These are phyloP conservation scores for Blepharisma stoltei DNA, from an alignment of 73 alveolate species.

Conservation along the genomic window DNA sequence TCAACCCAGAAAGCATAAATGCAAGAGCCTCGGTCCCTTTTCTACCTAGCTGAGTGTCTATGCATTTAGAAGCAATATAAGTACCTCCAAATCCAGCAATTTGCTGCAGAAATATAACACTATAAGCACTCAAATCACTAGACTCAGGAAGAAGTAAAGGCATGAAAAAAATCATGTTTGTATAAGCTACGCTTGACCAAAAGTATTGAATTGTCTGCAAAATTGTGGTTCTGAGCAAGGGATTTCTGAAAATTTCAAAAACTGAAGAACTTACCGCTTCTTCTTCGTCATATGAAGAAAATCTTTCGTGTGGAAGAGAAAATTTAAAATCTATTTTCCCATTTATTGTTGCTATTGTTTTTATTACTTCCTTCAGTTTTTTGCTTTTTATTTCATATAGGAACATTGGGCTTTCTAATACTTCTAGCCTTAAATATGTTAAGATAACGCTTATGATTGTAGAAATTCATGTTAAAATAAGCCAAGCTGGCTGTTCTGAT, in stretches of 20 bases:
- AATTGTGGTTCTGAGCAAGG: not conserved
- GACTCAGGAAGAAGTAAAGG: not conserved
- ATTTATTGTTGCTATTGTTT: not conserved
- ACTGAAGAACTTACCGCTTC: not conserved
- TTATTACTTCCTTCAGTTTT: not conserved
- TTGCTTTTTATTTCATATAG: not conserved
- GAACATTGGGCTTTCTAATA: slow-evolving; percentile 12
- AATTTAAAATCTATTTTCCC: not conserved
- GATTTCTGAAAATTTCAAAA: not conserved
- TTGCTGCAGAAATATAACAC: not conserved
- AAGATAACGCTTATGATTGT: not conserved
- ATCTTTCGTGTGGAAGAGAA: not conserved
- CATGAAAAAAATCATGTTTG: not conserved
- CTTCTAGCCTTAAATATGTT: not conserved
- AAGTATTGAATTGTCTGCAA: not conserved
- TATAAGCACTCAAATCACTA: not conserved
- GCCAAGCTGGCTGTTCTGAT: not conserved
- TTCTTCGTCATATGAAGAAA: not conserved
- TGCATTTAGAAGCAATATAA: not conserved
- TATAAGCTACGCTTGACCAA: not conserved
- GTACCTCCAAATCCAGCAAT: not conserved
- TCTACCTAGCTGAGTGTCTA: not conserved
- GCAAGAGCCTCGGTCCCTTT: not conserved
- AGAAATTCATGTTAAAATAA: not conserved
- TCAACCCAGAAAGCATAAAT: not conserved